Percentiles rank a stretch among this genome's conserved stretches.
These are phyloP conservation scores for Spencermartinsiella ligniputridi DNA, from an alignment of 1,139 yeast genomes.

Conservation along the genomic window DNA sequence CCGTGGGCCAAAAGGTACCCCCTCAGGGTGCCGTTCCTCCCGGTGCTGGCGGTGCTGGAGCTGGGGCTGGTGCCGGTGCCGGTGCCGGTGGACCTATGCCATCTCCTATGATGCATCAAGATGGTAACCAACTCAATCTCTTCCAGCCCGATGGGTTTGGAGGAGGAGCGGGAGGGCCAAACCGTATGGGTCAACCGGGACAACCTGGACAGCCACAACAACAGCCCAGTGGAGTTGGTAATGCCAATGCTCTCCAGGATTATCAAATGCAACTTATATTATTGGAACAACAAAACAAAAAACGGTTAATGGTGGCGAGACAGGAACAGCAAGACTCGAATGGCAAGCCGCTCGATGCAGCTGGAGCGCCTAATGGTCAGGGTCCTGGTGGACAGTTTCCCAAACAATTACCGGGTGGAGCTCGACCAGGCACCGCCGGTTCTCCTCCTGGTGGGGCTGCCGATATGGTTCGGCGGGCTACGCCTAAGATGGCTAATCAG, in stretches of 20 bases:
- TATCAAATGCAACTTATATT: slow-evolving; percentile 73
- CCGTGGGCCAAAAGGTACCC: slow-evolving; percentile 16
- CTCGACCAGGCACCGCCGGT: slow-evolving; percentile 17
- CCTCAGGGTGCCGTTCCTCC: slow-evolving; percentile 11
- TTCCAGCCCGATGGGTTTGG: slow-evolving; percentile 16
- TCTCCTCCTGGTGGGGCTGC: slow-evolving; percentile 22
- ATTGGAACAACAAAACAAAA: slow-evolving; percentile 67
- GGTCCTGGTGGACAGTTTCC: slow-evolving; percentile 12
- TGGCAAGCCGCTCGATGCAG: slow-evolving; percentile 11
- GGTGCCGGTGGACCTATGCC: slow-evolving; percentile 9
- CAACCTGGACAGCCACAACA: slow-evolving; percentile 11
- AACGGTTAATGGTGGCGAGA: slow-evolving; percentile 42
- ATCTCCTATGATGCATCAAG: slow-evolving; percentile 19
- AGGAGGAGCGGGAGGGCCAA: slow-evolving; percentile 14
- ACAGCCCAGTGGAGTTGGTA: slow-evolving; percentile 18
- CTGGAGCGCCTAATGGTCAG: slow-evolving; percentile 3
- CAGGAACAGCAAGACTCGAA: slow-evolving; percentile 30
- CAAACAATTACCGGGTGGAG: slow-evolving; percentile 12
- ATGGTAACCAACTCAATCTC: slow-evolving; percentile 11
- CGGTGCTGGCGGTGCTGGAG: slow-evolving; percentile 10
- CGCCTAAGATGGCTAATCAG: slow-evolving; percentile 31
- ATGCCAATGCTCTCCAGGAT: slow-evolving; percentile 51
- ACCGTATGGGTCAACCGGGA: slow-evolving; percentile 15
- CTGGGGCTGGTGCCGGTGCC: slow-evolving; percentile 1
- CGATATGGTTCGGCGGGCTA: slow-evolving; percentile 18